A percentile compares a stretch with the other conserved stretches of the same genome.
These are phyloP conservation scores for Penicillium sp. DNA, from an alignment of 2,329 filamentous ascomycete species.

Conservation along the genomic window DNA sequence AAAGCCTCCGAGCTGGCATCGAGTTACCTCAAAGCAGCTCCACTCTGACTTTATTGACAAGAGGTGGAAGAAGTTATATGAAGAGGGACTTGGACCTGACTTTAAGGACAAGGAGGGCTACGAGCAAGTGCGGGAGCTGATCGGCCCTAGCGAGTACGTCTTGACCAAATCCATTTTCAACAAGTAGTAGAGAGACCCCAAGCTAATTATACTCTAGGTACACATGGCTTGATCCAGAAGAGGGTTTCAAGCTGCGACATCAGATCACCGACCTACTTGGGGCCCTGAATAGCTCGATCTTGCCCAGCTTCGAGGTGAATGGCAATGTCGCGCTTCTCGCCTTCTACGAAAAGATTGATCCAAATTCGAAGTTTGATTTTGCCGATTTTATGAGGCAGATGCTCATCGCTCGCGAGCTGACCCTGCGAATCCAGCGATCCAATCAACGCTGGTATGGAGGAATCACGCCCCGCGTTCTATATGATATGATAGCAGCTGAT, in stretches of 20 bases:
- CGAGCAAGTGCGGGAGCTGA: not conserved
- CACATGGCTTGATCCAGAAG: constrained; percentile 6
- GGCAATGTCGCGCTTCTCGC: not conserved
- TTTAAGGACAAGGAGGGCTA: constrained; percentile 2
- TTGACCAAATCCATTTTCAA: not conserved
- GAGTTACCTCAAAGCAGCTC: not conserved
- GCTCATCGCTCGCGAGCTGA: not conserved
- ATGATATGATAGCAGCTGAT: constrained; percentile 8
- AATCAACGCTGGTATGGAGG: constrained; percentile 4
- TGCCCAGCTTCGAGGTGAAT: not conserved
- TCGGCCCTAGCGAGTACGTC: not conserved
- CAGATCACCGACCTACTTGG: constrained; percentile 8
- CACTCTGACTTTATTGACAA: not conserved
- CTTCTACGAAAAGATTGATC: not conserved
- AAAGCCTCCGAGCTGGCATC: not conserved
- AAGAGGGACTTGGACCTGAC: not conserved
- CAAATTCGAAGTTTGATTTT: not conserved
- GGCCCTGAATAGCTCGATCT: not conserved
- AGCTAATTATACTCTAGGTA: not conserved
- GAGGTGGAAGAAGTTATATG: not conserved
- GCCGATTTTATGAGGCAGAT: constrained; percentile 7
- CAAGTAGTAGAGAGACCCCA: not conserved
- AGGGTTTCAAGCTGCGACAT: constrained; percentile 1
- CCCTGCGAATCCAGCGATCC: not conserved
- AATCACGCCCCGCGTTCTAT: not conserved